Percentiles rank a stretch among this genome's conserved stretches.
Conservation (phyloP, 2,329 filamentous ascomycete species). For the Akanthomyces dipterigenus region DNA sequence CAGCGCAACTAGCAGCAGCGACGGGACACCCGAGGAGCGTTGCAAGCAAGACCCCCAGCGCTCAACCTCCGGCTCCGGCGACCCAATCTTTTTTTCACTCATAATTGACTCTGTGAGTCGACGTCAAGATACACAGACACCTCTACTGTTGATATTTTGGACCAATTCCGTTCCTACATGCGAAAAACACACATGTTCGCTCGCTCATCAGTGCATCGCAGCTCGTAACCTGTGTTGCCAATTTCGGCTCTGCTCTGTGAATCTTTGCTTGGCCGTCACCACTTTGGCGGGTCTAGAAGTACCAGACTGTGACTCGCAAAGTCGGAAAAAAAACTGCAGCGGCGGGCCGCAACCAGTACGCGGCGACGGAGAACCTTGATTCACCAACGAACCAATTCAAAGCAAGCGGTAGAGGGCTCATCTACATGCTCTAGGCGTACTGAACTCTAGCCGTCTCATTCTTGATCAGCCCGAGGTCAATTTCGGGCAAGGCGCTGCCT, state of each 20-base stretch:
- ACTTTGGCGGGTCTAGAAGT: conserved; percentile 1
- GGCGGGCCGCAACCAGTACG: neutral
- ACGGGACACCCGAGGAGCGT: no score
- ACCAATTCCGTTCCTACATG: neutral
- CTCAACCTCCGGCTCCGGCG: conserved; percentile 13
- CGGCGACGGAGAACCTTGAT: neutral
- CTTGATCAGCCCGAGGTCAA: neutral
- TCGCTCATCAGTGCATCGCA: no score
- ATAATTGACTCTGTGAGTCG: conserved; percentile 7
- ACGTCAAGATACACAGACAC: neutral
- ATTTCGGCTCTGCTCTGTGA: neutral
- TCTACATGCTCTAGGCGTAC: neutral
- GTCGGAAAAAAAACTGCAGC: neutral
- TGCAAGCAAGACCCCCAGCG: neutral
- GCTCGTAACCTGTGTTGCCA: neutral
- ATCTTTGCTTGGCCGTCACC: neutral
- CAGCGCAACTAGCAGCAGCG: neutral
- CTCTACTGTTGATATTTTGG: neutral
- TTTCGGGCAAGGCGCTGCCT: neutral
- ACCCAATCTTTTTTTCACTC: conserved; percentile 12
- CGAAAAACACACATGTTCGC: neutral
- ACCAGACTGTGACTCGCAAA: conserved; percentile 1
- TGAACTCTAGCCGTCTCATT: neutral
- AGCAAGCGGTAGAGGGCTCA: neutral
- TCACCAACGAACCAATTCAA: neutral